Base-by-base conservation (phyloP, 106 monocot species). In the Triglochin maritima region DNA sequence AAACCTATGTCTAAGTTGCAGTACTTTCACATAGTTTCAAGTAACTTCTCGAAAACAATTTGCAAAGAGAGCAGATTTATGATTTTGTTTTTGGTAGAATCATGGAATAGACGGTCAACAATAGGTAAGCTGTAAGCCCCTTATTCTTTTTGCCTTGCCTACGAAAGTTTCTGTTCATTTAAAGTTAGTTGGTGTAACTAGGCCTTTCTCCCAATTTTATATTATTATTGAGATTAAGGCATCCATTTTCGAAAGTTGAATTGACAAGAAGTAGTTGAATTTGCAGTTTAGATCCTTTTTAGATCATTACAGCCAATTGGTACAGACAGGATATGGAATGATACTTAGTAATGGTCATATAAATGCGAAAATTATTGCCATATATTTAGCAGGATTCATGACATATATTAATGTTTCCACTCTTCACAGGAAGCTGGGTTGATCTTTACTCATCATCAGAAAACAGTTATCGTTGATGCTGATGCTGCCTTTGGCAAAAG, bases 371-470 rank as follows among this genome's bases (percentile, higher is more conserved):
- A 55, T 55, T 55, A 4, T 55, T 55, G 10, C 8, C 55, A 55
- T 9, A 12, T 12, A 55, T 55, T 55, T 9, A 55, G 55, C 55
- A 55, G 55, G 29, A 29, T 29, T 29, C 55, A 9, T 60, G 44
- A 6, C 12, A 3, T 42, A 9, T 10, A 42, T 60, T 44, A 60
- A 2, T 9, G 44, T 60, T 16, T 59, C 0, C 44, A 44, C 41
- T 15, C 2, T 62, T 29, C 62, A 78, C 71, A 93, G 93, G 89
- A 93, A 84, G 79, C 84, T 62, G 89, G 82, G 72, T 73, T 79
- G 15, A 86, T 93, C 15, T 93, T 82, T 74, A 89, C 93, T 61
- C 93, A 93, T 77, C 93, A 93, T 74, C 93, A 93, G 81, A 93
- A 89, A 68, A 86, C 89, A 69, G 89, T 93, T 50, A 76, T 93